Base-by-base conservation (phyloP, 2,329 filamentous ascomycete genomes). In the Corynespora cassiicola region DNA sequence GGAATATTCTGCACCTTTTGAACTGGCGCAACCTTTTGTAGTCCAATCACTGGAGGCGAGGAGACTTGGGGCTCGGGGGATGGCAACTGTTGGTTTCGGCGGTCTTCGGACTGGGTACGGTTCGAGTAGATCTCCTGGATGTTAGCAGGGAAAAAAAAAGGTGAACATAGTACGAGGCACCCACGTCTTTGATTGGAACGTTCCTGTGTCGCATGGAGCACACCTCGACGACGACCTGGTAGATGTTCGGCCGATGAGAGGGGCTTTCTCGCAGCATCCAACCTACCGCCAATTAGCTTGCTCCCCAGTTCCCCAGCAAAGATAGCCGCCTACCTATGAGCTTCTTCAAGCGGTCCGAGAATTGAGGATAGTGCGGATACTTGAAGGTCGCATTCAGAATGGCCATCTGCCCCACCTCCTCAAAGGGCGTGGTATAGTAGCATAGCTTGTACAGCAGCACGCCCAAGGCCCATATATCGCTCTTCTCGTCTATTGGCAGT, bases 371-470 rank as follows among this genome's bases (percentile, higher is more conserved):
- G 43, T 79, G 82, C 5, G 92, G 94, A 58, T 89, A 99, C 61
- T 88, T 91, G 78, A 89, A 97, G 68, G 84, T 95, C 33, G 94
- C 94, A 64, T 97, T 97, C 45, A 99, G 74, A 50, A 99, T 99
- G 9, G 94, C 94, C 75, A 97, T 88, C 73, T 96, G 92, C 17
- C 94, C 94, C 63, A 96, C 90, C 50, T 97, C 92, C 71, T 99
- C 94, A 59, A 99, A 99, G 1, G 94, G 94, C 5, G 94, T 99
- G 2, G 94, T 99, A 71, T 99, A 99, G 71, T 97, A 99, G 75
- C 94, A 99, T 46, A 99, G 78, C 76, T 99, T 99, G 76, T 99
- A 99, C 37, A 99, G 73, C 42, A 99, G 75, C 26, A 99, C 94
- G 5, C 94, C 94, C 45, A 99, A 73, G 1, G 94, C 94, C 94